Evolutionary conservation across 2,329 filamentous ascomycete genomes (phyloP), one percentile per base, ranked within the genome.

Genomic region (Aspergillus pseudoterreus): DNA sequence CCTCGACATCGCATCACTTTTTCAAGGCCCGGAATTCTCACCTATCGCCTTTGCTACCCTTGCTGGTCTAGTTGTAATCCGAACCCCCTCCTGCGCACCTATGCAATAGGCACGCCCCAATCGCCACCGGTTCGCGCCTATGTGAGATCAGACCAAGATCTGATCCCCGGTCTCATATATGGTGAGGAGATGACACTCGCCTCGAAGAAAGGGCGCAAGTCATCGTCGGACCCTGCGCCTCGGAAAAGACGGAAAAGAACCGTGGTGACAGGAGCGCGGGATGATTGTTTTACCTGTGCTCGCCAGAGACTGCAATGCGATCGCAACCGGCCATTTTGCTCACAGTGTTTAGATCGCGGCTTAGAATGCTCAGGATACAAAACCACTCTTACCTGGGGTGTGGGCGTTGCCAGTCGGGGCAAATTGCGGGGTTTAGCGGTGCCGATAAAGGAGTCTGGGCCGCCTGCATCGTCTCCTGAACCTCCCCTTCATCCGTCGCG

Each of bases 291-390:
- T 71, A 85, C 91, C 41, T 99, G 92, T 76, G 82, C 86, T 60
- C 94, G 91, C 75, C 84, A 88, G 67, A 86, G 85, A 63, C 80
- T 87, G 57, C 88, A 90, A 72, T 99, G 92, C 76, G 92, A 97
- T 74, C 85, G 92, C 62, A 85, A 90, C 67, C 83, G 92, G 63
- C 92, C 92, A 8, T 97, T 96, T 74, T 97, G 94, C 75, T 91
- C 91, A 42, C 92, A 91, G 73, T 99, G 92, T 71, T 82, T 97
- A 57, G 90, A 96, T 62, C 81, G 90, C 58, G 92, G 91, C 58
- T 91, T 90, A 69, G 91, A 95, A 67, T 97, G 92, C 75, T 91
- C 90, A 24, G 92, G 92, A 53, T 97, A 97, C 79, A 95, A 95
- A 76, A 97, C 92, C 14, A 92, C 92, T 62, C 80, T 97, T 72